Base-by-base conservation (phyloP, 805 yeast species). In the Ogataea dorogensis region DNA sequence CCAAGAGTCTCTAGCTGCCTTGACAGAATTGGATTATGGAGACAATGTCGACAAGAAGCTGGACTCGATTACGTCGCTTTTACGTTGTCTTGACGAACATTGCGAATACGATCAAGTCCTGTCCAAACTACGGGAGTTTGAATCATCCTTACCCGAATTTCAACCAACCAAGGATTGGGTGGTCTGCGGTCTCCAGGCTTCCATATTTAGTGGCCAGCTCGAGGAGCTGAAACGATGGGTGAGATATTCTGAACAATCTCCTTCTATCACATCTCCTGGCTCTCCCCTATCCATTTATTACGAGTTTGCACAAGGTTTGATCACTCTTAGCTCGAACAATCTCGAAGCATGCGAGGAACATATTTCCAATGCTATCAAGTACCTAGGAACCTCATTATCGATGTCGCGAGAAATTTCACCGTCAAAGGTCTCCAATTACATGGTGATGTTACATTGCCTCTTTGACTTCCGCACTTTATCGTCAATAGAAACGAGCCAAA, bases 1-100 rank as follows among this genome's bases (percentile, higher is more conserved):
- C 0, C 84, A 86, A 44, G 88, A 86, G 43, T 86, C 96, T 23
- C 81, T 86, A 48, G 80, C 79, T 29, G 85, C 81, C 0, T 59
- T 83, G 28, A 77, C 85, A 2, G 67, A 65, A 28, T 40, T 48
- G 24, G 55, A 57, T 15, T 43, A 50, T 15, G 54, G 51, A 17
- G 47, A 54, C 3, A 44, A 18, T 2, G 27, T 25, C 5, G 35
- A 56, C 10, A 57, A 49, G 11, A 53, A 51, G 15, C 31, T 48
- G 14, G 66, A 70, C n/a, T 70, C 66, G 39, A 62, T 65, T 13
- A 68, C 82, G 0, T 78, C 81, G 25, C 63, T 83, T 43, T 54
- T 91, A 34, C 76, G 76, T 38, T 85, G 95, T 1, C 65, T 88
- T 43, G 79, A 77, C 42, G 82, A 83, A 26, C 86, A 85, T 58